Percentiles rank a stretch among this genome's conserved stretches.
Evolutionary conservation across 768 basidiomycete species (phyloP).

Genomic region (Leccinellum luteum): DNA sequence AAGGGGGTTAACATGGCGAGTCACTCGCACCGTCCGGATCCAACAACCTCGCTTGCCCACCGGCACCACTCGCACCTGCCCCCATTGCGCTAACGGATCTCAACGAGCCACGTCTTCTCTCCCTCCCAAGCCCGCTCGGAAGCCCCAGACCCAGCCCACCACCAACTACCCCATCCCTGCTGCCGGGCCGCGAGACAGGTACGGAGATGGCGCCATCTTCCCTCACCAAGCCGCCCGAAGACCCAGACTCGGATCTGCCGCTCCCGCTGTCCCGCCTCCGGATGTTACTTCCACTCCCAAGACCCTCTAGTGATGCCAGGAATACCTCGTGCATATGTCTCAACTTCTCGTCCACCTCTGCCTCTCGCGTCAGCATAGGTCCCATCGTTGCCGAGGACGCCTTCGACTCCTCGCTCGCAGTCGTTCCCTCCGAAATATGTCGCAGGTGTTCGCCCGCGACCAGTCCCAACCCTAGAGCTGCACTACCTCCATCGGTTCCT

Average conservation of each 20-base stretch:
- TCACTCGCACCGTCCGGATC: conserved; percentile 35
- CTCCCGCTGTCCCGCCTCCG: conserved; percentile 24
- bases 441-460: conserved; percentile 17
- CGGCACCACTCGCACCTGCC: conserved; percentile 18
- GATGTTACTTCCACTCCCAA: conserved; percentile 38
- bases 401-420: conserved; percentile 19
- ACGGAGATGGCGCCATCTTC: conserved; percentile 1
- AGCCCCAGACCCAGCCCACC: conserved; percentile 9
- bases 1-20: conserved; percentile 3
- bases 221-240: conserved; percentile 5
- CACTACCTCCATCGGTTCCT: not conserved
- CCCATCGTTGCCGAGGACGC: conserved; percentile 33
- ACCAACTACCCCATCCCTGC: conserved; percentile 3
- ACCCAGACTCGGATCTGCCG: conserved; percentile 12
- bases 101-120: conserved; percentile 30
- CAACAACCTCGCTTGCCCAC: conserved; percentile 34
- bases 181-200: conserved; percentile 9
- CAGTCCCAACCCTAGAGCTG: conserved; percentile 15
- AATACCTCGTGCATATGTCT: conserved; percentile 68
- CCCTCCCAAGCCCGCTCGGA: conserved; percentile 20
- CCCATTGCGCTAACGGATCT: conserved; percentile 29
- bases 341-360: conserved; percentile 64
- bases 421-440: conserved; percentile 19
- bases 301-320: conserved; percentile 58
- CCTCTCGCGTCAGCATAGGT: conserved; percentile 62